phyloP scores from a whole-genome alignment of 768 basidiomycete species.

The Mycena rosella region DNA sequence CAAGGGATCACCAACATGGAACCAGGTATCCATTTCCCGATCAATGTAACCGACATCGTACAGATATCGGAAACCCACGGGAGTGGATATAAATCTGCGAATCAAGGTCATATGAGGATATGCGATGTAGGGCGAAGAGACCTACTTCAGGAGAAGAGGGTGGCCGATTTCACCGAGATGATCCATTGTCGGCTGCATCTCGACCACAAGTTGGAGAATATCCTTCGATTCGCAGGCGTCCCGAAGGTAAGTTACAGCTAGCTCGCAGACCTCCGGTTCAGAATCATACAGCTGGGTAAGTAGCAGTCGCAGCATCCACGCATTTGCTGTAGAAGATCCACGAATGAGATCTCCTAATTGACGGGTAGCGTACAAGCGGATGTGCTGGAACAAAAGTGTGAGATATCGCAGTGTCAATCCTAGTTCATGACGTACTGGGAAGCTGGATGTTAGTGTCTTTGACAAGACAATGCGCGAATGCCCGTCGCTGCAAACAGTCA shows the following conservation, averaged over 20 bases:
- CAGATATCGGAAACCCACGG: conserved; percentile 92
- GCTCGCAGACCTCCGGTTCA: conserved; percentile 87
- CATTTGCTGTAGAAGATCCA: conserved; percentile 70
- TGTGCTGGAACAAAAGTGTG: conserved; percentile 65
- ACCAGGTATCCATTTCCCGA: conserved; percentile 96
- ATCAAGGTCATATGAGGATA: conserved; percentile 2
- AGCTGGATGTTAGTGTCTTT: conserved; percentile 94
- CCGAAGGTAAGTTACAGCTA: conserved; percentile 90
- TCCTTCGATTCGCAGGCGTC: conserved; percentile 90
- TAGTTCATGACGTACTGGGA: conserved; percentile 67
- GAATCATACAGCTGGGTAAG: conserved; percentile 98
- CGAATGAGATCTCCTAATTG: conserved; percentile 88
- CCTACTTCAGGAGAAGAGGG: conserved; percentile 87
- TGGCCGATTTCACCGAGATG: conserved; percentile 95
- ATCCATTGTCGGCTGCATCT: conserved; percentile 95
- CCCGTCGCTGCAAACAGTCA: conserved; percentile 74
- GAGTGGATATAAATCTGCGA: conserved; percentile 91
- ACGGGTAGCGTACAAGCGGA: conserved; percentile 89
- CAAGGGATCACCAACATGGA: conserved; percentile 71
- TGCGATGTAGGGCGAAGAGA: conserved; percentile 25
- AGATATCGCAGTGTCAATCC: neutral
- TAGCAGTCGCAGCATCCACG: conserved; percentile 92
- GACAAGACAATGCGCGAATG: conserved; percentile 94
- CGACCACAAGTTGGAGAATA: conserved; percentile 89
- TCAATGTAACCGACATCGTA: conserved; percentile 94